Percentiles rank a stretch among this genome's conserved stretches.
These are phyloP conservation scores for Globisporangium spiculum DNA, from an alignment of 352 stramenopile species.

Conservation along the genomic window DNA sequence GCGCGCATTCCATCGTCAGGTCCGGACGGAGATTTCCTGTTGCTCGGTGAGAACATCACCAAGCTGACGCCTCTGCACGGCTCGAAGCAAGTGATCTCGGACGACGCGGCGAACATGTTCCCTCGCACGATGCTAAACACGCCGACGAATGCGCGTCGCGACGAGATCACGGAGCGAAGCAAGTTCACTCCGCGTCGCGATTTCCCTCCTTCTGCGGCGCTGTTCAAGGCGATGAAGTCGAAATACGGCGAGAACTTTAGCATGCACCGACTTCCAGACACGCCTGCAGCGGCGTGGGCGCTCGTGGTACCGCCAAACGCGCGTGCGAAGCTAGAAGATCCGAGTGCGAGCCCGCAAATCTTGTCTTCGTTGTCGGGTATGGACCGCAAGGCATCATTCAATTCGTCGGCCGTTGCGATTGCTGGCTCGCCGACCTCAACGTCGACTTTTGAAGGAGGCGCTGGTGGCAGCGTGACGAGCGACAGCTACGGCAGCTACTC, in stretches of 20 bases:
- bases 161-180: constrained; percentile 77
- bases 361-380: constrained; percentile 3
- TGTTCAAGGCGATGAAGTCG: constrained; percentile 84
- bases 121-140: constrained; percentile 54
- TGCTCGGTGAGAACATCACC: constrained; percentile 62
- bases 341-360: constrained; percentile 10
- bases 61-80: constrained; percentile 46
- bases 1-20: constrained; percentile 34
- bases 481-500: constrained; percentile 18
- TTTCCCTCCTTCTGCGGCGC: constrained; percentile 75
- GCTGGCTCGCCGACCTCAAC: constrained; percentile 3
- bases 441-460: constrained; percentile 9
- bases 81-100: constrained; percentile 49
- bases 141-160: constrained; percentile 50
- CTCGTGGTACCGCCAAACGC: constrained; percentile 64
- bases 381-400: constrained; percentile 8
- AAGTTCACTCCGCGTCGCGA: constrained; percentile 79
- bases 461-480: constrained; percentile 18
- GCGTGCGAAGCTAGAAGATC: constrained; percentile 62
- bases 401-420: constrained; percentile 7
- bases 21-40: constrained; percentile 48
- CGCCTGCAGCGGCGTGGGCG: constrained; percentile 70
- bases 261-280: constrained; percentile 70
- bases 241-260: constrained; percentile 81
- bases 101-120: constrained; percentile 75